These are phyloP conservation scores for Hebeloma cylindrosporum DNA, from an alignment of 768 basidiomycete genomes.

Conservation along the genomic window DNA sequence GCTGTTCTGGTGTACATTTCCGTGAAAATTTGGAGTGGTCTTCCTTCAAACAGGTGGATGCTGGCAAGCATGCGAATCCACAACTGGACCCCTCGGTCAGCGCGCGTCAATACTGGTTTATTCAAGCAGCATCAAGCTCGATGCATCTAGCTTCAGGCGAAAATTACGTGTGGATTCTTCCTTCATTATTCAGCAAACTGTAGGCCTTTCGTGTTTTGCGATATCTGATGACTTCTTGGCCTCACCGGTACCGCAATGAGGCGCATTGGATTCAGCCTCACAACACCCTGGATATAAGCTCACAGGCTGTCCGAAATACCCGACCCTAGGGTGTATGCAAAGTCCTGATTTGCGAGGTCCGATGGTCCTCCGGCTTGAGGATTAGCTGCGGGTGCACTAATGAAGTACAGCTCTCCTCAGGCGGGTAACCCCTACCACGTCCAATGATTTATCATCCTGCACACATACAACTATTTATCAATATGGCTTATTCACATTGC, in stretches of 20 bases:
- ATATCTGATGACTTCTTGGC: constrained; percentile 6
- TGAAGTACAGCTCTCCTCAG: constrained; percentile 1
- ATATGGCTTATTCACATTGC: background rate
- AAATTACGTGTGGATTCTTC: too few species aligned
- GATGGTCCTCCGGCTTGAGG: too few species aligned
- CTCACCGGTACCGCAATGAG: constrained; percentile 16
- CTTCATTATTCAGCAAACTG: too few species aligned
- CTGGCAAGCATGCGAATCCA: too few species aligned
- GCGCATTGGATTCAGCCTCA: background rate
- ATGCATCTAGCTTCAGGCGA: too few species aligned
- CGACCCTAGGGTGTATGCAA: constrained; percentile 3
- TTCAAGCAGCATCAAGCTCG: too few species aligned
- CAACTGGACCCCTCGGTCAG: too few species aligned
- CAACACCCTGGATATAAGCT: constrained; percentile 3
- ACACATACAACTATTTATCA: background rate
- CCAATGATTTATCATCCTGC: background rate
- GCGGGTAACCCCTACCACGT: background rate
- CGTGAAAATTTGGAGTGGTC: too few species aligned
- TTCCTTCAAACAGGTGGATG: too few species aligned
- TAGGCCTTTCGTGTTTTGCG: constrained; percentile 15
- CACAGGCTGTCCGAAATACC: constrained; percentile 3
- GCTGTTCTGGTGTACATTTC: too few species aligned
- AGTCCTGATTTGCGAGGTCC: background rate
- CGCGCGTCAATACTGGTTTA: too few species aligned
- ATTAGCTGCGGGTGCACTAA: constrained; percentile 3